Percentiles rank a stretch among this genome's conserved stretches.
Conservation (phyloP, 73 alveolate genomes). For the Tetrahymena borealis region DNA sequence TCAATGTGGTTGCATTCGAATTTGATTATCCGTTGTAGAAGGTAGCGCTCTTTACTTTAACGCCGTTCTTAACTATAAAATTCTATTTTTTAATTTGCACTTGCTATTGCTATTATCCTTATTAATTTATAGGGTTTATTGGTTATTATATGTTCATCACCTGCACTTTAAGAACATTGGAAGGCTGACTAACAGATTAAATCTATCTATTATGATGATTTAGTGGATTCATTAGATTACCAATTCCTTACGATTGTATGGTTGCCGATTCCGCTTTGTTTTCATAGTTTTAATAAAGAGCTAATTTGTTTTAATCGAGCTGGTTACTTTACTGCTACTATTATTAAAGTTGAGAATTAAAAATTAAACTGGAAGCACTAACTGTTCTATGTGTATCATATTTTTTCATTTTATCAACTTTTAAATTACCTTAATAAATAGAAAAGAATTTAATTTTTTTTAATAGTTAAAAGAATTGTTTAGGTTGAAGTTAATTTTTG, state of each 20-base stretch:
- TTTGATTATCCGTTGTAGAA: background rate
- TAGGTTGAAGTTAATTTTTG: background rate
- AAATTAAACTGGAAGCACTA: background rate
- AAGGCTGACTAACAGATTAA: background rate
- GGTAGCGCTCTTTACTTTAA: background rate
- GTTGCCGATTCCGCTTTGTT: background rate
- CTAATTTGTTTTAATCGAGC: background rate
- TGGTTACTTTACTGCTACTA: background rate
- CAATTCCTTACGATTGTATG: background rate
- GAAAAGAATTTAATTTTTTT: background rate
- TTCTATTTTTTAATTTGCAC: background rate
- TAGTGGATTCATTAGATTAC: background rate
- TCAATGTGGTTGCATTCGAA: background rate
- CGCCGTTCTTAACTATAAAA: background rate
- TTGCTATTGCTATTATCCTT: background rate
- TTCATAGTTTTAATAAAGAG: background rate
- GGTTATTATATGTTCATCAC: background rate
- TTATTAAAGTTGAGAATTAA: background rate
- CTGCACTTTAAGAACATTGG: background rate
- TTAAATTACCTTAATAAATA: background rate
- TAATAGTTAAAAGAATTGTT: background rate
- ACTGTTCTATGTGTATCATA: background rate
- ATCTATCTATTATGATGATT: background rate
- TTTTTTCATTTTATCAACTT: background rate
- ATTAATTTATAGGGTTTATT: background rate